Conservation (phyloP, 2,329 filamentous ascomycete genomes). For the Balansia obtecta region DNA sequence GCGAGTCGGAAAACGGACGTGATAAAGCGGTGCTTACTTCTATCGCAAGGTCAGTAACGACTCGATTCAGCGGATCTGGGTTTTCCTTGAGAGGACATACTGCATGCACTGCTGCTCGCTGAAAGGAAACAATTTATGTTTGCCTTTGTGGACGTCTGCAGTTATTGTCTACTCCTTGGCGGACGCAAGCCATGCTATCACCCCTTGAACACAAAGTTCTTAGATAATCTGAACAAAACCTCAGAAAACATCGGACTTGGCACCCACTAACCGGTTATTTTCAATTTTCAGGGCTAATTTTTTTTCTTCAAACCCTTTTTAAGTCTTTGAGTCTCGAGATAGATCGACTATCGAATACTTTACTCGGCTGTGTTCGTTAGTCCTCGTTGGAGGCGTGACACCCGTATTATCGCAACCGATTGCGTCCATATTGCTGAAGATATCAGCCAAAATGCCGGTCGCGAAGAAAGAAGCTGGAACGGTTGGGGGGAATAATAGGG, state of each 20-base stretch:
- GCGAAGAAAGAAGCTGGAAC: slow-evolving; percentile 27
- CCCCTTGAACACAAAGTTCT: background rate
- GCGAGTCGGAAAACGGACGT: slow-evolving; percentile 5
- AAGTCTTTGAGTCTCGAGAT: background rate
- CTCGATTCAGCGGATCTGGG: background rate
- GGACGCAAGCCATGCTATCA: background rate
- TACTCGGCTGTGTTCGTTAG: background rate
- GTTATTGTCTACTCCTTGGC: background rate
- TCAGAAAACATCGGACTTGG: background rate
- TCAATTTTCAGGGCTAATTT: background rate
- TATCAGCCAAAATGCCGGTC: slow-evolving; percentile 21
- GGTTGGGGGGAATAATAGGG: slow-evolving; percentile 18
- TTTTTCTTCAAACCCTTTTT: background rate
- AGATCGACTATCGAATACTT: slow-evolving; percentile 5
- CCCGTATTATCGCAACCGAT: background rate
- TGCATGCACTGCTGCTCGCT: background rate
- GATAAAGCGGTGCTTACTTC: slow-evolving; percentile 7
- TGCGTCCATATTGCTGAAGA: slow-evolving; percentile 11
- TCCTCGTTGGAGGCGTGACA: slow-evolving; percentile 3
- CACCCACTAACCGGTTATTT: background rate
- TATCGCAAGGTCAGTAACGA: slow-evolving; percentile 11
- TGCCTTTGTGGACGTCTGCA: background rate
- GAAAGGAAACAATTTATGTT: background rate
- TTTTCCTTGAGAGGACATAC: background rate
- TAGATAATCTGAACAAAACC: background rate